Conservation (phyloP, 257 asterid genomes). For the Solanum ossicruentum region DNA sequence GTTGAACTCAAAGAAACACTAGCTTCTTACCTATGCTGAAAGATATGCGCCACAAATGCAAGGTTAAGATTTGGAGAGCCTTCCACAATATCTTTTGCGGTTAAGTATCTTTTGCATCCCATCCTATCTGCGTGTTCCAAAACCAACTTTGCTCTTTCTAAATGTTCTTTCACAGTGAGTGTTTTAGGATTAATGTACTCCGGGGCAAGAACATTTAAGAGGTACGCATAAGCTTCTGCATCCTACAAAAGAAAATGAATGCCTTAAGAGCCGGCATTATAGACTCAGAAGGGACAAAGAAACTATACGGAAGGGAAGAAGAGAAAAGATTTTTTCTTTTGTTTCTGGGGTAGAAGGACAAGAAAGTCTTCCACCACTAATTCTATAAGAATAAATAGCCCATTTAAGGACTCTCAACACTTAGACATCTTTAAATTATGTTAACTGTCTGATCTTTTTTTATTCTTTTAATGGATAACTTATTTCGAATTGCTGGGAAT, state of each 20-base stretch:
- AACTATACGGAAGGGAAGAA: background rate
- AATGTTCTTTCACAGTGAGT: slow-evolving; percentile 42
- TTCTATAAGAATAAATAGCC: background rate
- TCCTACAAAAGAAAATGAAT: slow-evolving; percentile 45
- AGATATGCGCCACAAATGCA: slow-evolving; percentile 94
- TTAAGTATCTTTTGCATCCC: slow-evolving; percentile 95
- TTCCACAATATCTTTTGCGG: slow-evolving; percentile 92
- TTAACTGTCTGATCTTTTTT: background rate
- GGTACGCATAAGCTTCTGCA: slow-evolving; percentile 88
- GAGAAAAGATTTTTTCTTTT: background rate
- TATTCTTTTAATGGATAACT: background rate
- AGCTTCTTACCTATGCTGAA: slow-evolving; percentile 80
- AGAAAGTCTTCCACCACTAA: background rate
- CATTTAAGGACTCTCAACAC: background rate
- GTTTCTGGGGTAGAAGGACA: background rate
- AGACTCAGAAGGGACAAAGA: background rate
- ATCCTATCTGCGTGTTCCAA: slow-evolving; percentile 97
- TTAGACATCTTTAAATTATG: background rate
- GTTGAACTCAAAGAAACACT: background rate
- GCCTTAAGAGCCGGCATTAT: background rate
- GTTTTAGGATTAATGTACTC: slow-evolving; percentile 69
- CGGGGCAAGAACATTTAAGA: slow-evolving; percentile 84
- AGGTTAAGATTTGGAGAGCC: slow-evolving; percentile 97
- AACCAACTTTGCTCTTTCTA: slow-evolving; percentile 86
- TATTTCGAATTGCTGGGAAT: background rate